Base-by-base conservation (phyloP, 176 grass and related monocot species). In the Eleusine coracana region DNA sequence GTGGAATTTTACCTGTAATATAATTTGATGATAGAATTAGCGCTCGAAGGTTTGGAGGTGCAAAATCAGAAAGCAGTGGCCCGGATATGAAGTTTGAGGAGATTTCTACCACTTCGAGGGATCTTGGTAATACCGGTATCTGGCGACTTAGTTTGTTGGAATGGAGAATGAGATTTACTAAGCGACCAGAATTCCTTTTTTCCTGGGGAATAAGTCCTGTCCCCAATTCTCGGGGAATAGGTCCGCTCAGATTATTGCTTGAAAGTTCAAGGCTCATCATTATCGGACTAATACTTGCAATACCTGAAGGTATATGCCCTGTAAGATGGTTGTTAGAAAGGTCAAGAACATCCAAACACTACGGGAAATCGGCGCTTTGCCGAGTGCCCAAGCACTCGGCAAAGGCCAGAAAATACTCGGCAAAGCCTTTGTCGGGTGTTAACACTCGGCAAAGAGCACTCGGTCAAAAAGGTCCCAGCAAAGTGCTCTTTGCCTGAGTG, bases 231-330 rank as follows among this genome's bases (percentile, higher is more conserved):
- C 6, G 15, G 2, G 84, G 44, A 40, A 90, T 63, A 11, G 31
- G 79, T 12, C 46, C 84, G 9, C 29, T 79, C 6, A 86, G 83
- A 28, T 55, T 45, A 17, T 90, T 90, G 27, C 78, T 59, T 34
- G 68, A 70, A 16, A 85, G 58, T 12, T 74, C 58, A 79, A 87
- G 80, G 34, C 2, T 31, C 31, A 31, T 31, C 31, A 31, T 1
- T 1, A 31, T 31, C 31, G 31, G 9, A 45, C 7, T 45, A 7
- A 45, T 45, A 45, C 9, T 45, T 45, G 42, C 46, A 49, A 49
- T 49, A 49, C 11, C 2, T 8, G 42, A 45, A 7, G 46, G 10
- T 49, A 49, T 49, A 49, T 49, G 10, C 13, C 46, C 84, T 17
- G 41, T 79, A 15, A 86, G 79, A 28, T 55, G 44, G 23, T 90